Evolutionary conservation across 2,329 filamentous ascomycete species (phyloP), one percentile per base, ranked within the genome.

Genomic region (Shiraia bambusicola): DNA sequence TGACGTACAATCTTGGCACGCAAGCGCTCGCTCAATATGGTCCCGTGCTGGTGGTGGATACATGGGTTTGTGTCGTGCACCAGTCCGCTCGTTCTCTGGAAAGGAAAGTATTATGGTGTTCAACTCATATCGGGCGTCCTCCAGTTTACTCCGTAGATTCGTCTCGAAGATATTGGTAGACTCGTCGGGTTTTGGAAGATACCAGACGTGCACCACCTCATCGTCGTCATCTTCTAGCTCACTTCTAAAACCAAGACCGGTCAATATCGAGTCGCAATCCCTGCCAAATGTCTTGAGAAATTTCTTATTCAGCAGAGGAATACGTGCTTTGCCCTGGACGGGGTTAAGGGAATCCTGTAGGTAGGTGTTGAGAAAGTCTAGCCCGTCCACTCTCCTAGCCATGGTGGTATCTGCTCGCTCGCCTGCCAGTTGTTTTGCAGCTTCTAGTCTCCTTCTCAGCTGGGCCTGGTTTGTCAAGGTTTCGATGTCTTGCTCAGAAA

Each of bases 221-320:
- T 60, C 59, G 6, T 67, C 69, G 12, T 65, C 55, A 12, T 56
- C 47, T 45, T 66, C 63, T 25, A 50, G 17, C 15, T 42, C 38
- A 12, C 65, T 67, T 17, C 57, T 69, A 55, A 87, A 87, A 2
- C 78, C 81, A 25, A 86, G 59, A 32, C 74, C 76, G 40, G 76
- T 69, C 13, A 87, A 68, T 19, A 87, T 60, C 9, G 73, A 69
- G 50, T 75, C 72, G 59, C 82, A 87, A 34, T 84, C 80, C 29
- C 76, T 69, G 8, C 81, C 83, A 61, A 86, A 84, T 2, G 77
- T 77, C 47, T 80, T 73, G 54, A 80, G 72, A 51, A 85, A 87
- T 42, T 79, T 78, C 59, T 83, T 82, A 57, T 87, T 87, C 12
- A 76, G 65, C 6, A 76, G 69, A 4, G 77, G 76, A 52, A 87